Base-by-base conservation (phyloP, 2,329 filamentous ascomycete genomes). In the Colletotrichum chlorophyti region DNA sequence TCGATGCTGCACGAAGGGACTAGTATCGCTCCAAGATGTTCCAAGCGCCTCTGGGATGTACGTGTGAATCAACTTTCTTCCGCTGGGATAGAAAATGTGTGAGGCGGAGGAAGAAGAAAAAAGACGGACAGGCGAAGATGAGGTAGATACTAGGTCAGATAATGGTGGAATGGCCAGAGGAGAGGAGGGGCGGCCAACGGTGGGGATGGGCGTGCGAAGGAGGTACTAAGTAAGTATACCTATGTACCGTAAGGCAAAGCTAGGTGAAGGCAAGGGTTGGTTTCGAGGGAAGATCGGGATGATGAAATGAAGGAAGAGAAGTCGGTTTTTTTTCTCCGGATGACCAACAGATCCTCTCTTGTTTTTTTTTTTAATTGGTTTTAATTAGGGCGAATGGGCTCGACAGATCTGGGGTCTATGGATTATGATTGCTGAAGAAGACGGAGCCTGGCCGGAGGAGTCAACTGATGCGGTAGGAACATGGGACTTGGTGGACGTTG, bases 341-440 rank as follows among this genome's bases (percentile, higher is more conserved):
- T 26, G n/a, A 27, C 37, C 29, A 15, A 43, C n/a, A n/a, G n/a
- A n/a, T n/a, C n/a, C n/a, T n/a, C n/a, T n/a, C n/a, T 11, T 34
- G 14, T 34, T 55, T 21, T 49, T 34, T 29, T 38, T 37, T 45
- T 26, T 40, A 38, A 45, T 45, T 57, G 12, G 31, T 31, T 15
- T 40, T 46, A 45, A 38, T 57, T 49, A 60, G 38, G 43, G 43
- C 57, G 57, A 54, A 45, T 41, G 51, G 43, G 50, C 37, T 49
- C 37, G 43, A 45, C 50, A 21, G 26, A 19, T 45, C 43, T 40
- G 24, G 55, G 51, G 31, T n/a, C 23, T 19, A 11, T 27, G 17
- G 35, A 38, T 52, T 57, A 38, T 47, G 38, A 27, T 43, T 24
- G 31, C 19, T 32, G 38, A 42, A 45, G 38, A 42, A 45, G 53